Evolutionary conservation across 345 rosid species (phyloP), one percentile per base, ranked within the genome.

Genomic region (Eucalyptus brandiana): DNA sequence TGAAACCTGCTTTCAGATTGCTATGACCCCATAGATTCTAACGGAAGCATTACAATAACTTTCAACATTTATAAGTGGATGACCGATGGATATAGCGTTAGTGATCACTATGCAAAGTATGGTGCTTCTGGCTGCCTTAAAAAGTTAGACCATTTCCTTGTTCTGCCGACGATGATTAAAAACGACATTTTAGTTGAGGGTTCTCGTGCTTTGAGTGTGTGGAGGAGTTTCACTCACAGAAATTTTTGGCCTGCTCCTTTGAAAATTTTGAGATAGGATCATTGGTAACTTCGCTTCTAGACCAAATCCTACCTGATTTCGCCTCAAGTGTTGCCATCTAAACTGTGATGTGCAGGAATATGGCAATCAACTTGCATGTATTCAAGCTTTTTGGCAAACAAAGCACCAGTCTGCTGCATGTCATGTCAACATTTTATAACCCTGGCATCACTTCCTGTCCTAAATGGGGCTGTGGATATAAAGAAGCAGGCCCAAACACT

Each of bases 281-380:
- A 50, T 62, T n/a, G 87, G 62, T 49, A n/a, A 47, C 24, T 50
- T 49, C 2, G 44, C 65, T 45, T 62, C 54, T 65, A 32, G 53
- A 81, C 54, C 40, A 58, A 23, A 28, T 76, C 7, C 48, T 88
- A 58, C 9, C 49, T 16, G 34, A 62, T 30, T 6, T 62, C 17
- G 0, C 32, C 80, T 34, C 26, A 18, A 34, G 44, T 34, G 44
- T 69, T 42, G 10, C 44, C 44, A 69, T 69, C 26, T 18, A 34
- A 69, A 69, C 80, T 50, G 18, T 53, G 40, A 14, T 62, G 81
- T 72, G 65, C 92, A 95, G 97, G 89, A 92, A 93, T 96, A 56
- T 95, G 95, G 96, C 94, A 96, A 92, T 91, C 96, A 83, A 89
- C 91, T 45, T 95, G 97, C 91, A 92, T 93, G 26, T 93, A 92